Base-by-base conservation (phyloP, 1,284 basidiomycete genomes). In the Rhodotorula glutinis region DNA sequence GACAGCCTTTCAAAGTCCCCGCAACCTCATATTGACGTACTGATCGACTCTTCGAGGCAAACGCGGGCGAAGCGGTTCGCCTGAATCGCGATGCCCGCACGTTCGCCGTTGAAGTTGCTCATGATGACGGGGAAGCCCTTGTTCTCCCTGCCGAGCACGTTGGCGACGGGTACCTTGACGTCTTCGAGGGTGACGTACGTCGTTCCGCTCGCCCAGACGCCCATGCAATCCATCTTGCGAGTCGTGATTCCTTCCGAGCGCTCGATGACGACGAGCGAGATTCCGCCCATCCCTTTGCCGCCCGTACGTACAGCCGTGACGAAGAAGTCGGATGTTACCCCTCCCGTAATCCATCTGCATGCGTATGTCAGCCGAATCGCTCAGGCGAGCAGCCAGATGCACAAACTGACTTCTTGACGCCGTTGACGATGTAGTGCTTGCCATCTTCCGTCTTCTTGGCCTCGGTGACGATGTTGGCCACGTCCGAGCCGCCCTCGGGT, bases 341-440 rank as follows among this genome's bases (percentile, higher is more conserved):
- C 72, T 4, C 56, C 70, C 19, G 77, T 79, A 69, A 78, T 78
- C 78, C 76, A 76, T 65, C n/a, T n/a, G n/a, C n/a, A n/a, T n/a
- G n/a, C n/a, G n/a, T n/a, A n/a, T n/a, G n/a, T n/a, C n/a, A n/a
- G n/a, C n/a, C n/a, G n/a, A n/a, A n/a, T n/a, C n/a, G n/a, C n/a
- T n/a, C n/a, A n/a, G n/a, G n/a, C n/a, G n/a, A n/a, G n/a, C n/a
- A n/a, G n/a, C n/a, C n/a, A n/a, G n/a, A n/a, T n/a, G n/a, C n/a
- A n/a, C n/a, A n/a, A n/a, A n/a, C n/a, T n/a, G n/a, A n/a, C n/a
- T 78, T 79, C 68, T 79, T 79, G 19, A 40, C 14, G 30, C 79
- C 79, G 49, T 77, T 79, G 65, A 80, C 79, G 29, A 80, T 72
- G 74, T 79, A 80, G 60, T 75, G 73, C 73, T 76, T 74, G 29